phyloP scores from a whole-genome alignment of 352 stramenopile species.

The Globisporangium spiculum region DNA sequence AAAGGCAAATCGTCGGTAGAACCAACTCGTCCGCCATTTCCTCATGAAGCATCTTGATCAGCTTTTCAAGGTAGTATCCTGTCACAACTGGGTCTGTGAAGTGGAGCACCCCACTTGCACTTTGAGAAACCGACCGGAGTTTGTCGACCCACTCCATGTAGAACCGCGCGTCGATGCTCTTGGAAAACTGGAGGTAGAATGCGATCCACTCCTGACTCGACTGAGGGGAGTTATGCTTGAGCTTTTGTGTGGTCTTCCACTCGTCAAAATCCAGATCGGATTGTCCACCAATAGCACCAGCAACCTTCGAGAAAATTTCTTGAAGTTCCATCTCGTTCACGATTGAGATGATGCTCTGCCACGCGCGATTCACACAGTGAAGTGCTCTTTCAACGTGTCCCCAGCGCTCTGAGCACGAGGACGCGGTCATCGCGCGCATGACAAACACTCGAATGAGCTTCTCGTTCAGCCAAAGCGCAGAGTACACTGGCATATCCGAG shows the following conservation, averaged over 20 bases:
- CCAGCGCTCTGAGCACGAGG: slow-evolving; percentile 33
- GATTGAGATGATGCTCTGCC: slow-evolving; percentile 46
- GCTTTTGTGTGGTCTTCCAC: slow-evolving; percentile 47
- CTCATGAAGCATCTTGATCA: slow-evolving; percentile 37
- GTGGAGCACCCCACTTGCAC: slow-evolving; percentile 8
- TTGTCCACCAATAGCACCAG: slow-evolving; percentile 2
- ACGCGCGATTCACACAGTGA: slow-evolving; percentile 43
- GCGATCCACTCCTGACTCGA: slow-evolving; percentile 39
- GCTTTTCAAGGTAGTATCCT: slow-evolving; percentile 38
- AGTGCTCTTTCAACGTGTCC: slow-evolving; percentile 31
- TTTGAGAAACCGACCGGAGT: slow-evolving; percentile 25
- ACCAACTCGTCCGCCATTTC: slow-evolving; percentile 31
- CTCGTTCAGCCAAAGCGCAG: slow-evolving; percentile 51
- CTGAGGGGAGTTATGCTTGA: slow-evolving; percentile 17
- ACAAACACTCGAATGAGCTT: slow-evolving; percentile 55
- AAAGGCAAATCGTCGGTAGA: slow-evolving; percentile 46
- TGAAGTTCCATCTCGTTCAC: slow-evolving; percentile 44
- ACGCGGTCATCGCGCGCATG: slow-evolving; percentile 36
- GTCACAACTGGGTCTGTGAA: slow-evolving; percentile 56
- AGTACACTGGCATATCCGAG: slow-evolving; percentile 18
- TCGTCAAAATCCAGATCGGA: slow-evolving; percentile 43
- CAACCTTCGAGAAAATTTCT: slow-evolving; percentile 28
- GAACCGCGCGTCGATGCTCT: slow-evolving; percentile 41
- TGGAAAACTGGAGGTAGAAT: slow-evolving; percentile 47
- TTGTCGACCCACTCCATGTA: slow-evolving; percentile 40